phyloP scores from a whole-genome alignment of 2,329 filamentous ascomycete species.

The Verticillium isaacii region DNA sequence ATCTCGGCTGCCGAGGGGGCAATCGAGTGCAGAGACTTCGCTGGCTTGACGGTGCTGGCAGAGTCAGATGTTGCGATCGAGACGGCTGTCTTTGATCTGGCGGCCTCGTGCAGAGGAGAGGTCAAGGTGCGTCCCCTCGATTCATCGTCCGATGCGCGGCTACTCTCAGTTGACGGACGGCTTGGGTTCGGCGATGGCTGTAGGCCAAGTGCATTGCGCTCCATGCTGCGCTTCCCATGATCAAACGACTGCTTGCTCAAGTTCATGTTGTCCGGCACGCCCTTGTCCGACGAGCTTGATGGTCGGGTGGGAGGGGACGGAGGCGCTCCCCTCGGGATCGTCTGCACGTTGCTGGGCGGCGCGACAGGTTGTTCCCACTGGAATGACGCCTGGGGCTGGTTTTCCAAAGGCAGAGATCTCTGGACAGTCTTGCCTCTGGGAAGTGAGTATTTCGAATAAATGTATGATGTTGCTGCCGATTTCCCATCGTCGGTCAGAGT shows the following conservation, averaged over 20 bases:
- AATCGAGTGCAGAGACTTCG: conserved; percentile 37
- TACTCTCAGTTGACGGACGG: conserved; percentile 38
- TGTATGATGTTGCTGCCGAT: conserved; percentile 65
- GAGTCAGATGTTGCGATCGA: conserved; percentile 49
- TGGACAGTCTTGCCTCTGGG: conserved; percentile 79
- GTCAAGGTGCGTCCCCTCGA: conserved; percentile 40
- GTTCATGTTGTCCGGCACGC: conserved; percentile 30
- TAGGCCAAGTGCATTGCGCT: conserved; percentile 30
- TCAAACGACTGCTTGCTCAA: conserved; percentile 43
- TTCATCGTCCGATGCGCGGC: conserved; percentile 42
- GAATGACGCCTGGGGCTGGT: conserved; percentile 46
- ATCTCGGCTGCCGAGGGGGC: conserved; percentile 62
- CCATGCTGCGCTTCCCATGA: conserved; percentile 44
- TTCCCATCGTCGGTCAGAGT: conserved; percentile 36
- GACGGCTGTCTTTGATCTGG: conserved; percentile 38
- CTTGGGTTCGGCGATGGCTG: conserved; percentile 40
- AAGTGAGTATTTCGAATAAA: conserved; percentile 78
- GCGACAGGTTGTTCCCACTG: conserved; percentile 56
- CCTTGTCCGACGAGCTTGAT: conserved; percentile 46
- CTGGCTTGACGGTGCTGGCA: conserved; percentile 46
- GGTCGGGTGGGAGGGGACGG: conserved; percentile 59
- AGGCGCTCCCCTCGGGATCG: conserved; percentile 41
- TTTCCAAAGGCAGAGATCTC: conserved; percentile 57
- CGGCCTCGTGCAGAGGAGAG: conserved; percentile 31
- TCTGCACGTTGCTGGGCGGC: conserved; percentile 35